Conservation (phyloP, 176 grass and related monocot genomes). For the maize (Zea mays) region DNA sequence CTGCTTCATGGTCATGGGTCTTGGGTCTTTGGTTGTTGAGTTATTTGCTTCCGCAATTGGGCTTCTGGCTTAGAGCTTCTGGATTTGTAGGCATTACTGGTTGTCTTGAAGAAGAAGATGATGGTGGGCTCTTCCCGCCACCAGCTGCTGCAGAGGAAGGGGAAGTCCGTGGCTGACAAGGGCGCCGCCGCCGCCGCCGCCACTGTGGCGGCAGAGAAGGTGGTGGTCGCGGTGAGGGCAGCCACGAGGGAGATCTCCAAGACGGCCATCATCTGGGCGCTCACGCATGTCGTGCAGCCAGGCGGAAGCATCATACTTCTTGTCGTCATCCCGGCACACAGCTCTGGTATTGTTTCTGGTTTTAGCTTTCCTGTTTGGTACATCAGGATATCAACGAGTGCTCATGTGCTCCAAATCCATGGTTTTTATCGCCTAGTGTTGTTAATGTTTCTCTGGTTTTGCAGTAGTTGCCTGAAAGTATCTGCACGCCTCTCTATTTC, state of each 20-base stretch:
- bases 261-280: slow-evolving; percentile 88
- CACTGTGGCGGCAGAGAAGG: slow-evolving; percentile 48
- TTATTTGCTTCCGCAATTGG: slow-evolving; percentile 16
- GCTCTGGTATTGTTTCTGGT: slow-evolving; percentile 60
- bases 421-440: slow-evolving; percentile 19
- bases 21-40: slow-evolving; percentile 10
- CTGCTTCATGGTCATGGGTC: slow-evolving; percentile 5
- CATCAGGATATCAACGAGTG: not conserved
- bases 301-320: slow-evolving; percentile 85
- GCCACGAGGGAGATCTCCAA: slow-evolving; percentile 81
- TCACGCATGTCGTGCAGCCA: slow-evolving; percentile 90
- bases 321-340: slow-evolving; percentile 69
- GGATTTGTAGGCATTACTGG: slow-evolving; percentile 49
- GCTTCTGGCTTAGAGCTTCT: slow-evolving; percentile 28
- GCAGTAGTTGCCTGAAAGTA: slow-evolving; percentile 28
- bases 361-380: slow-evolving; percentile 15
- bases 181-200: slow-evolving; percentile 3
- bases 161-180: slow-evolving; percentile 63
- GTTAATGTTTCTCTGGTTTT: slow-evolving; percentile 13
- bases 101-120: not conserved
- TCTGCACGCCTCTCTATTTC: slow-evolving; percentile 29
- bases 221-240: slow-evolving; percentile 85
- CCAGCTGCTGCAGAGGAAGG: slow-evolving; percentile 70
- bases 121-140: slow-evolving; percentile 55
- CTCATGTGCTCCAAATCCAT: not conserved